Evolutionary conservation across 1,284 basidiomycete genomes (phyloP).

Genomic region (Rhizopogon parksii): DNA sequence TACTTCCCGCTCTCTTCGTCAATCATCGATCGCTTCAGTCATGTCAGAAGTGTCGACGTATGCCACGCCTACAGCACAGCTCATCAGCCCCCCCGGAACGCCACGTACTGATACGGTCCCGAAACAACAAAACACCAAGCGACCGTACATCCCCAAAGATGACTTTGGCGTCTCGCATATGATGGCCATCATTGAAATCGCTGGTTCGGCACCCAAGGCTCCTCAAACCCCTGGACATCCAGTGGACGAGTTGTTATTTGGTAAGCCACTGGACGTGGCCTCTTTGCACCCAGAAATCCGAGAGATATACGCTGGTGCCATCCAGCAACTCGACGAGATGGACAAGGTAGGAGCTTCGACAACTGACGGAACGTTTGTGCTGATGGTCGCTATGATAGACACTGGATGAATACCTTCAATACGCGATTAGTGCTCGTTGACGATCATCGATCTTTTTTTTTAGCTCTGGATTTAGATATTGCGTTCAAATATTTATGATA

Average conservation of each 20-base stretch:
- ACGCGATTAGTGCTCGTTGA: constrained; percentile 17
- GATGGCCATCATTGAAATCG: constrained; percentile 75
- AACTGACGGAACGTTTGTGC: not conserved
- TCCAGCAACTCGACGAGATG: constrained; percentile 73
- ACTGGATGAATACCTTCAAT: constrained; percentile 31
- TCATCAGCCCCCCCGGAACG: constrained; percentile 27
- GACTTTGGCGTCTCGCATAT: constrained; percentile 81
- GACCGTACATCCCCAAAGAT: constrained; percentile 57
- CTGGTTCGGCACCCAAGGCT: constrained; percentile 31
- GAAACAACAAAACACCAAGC: constrained; percentile 26
- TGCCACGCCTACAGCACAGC: constrained; percentile 39
- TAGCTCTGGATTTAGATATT: not conserved
- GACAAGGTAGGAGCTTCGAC: constrained; percentile 51
- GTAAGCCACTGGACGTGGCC: constrained; percentile 52
- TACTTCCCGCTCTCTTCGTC: constrained; percentile 30
- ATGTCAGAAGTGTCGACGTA: constrained; percentile 56
- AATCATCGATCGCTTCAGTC: constrained; percentile 59
- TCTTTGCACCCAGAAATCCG: constrained; percentile 65
- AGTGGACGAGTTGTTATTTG: constrained; percentile 71
- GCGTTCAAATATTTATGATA: not conserved
- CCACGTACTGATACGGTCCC: constrained; percentile 22
- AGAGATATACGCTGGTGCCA: constrained; percentile 63
- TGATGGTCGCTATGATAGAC: constrained; percentile 13
- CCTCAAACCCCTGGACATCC: constrained; percentile 39
- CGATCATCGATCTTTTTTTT: not conserved